Evolutionary conservation across 2,329 filamentous ascomycete genomes (phyloP).

Genomic region (Eutypa lata): DNA sequence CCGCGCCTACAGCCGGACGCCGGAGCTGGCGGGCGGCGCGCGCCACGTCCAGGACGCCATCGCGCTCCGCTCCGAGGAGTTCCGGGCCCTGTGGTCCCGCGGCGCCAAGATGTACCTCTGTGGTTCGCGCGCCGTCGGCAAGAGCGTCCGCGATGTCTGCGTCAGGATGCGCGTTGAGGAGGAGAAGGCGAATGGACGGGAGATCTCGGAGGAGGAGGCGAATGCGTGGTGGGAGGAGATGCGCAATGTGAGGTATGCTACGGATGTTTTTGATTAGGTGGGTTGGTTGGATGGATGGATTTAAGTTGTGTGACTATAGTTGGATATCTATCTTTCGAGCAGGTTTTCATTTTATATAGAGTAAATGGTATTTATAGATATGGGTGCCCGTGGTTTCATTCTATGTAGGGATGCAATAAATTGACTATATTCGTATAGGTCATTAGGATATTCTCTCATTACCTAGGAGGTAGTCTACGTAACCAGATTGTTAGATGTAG

Average conservation of each 20-base stretch:
- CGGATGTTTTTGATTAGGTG: constrained; percentile 56
- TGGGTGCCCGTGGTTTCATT: no score
- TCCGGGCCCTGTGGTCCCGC: constrained; percentile 36
- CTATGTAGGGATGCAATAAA: no score
- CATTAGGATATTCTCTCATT: no score
- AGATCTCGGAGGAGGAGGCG: constrained; percentile 36
- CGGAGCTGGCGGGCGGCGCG: constrained; percentile 43
- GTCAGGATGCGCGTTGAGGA: constrained; percentile 31
- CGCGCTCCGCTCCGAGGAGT: constrained; percentile 31
- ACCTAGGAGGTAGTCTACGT: no score
- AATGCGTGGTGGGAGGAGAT: constrained; percentile 46
- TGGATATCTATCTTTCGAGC: no score
- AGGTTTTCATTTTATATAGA: no score
- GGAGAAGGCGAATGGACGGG: constrained; percentile 21
- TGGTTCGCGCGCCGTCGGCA: constrained; percentile 52
- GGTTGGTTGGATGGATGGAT: background rate
- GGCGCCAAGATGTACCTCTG: constrained; percentile 62
- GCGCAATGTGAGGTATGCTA: constrained; percentile 54
- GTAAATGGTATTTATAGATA: no score
- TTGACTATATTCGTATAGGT: no score
- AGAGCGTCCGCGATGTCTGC: constrained; percentile 41
- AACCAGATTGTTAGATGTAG: no score
- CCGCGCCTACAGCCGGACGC: constrained; percentile 54
- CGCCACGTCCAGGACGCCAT: constrained; percentile 46
- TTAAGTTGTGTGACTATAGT: no score